Percentiles rank a stretch among this genome's conserved stretches.
Conservation (phyloP, 768 basidiomycete genomes). For the Amanita phalloides region DNA sequence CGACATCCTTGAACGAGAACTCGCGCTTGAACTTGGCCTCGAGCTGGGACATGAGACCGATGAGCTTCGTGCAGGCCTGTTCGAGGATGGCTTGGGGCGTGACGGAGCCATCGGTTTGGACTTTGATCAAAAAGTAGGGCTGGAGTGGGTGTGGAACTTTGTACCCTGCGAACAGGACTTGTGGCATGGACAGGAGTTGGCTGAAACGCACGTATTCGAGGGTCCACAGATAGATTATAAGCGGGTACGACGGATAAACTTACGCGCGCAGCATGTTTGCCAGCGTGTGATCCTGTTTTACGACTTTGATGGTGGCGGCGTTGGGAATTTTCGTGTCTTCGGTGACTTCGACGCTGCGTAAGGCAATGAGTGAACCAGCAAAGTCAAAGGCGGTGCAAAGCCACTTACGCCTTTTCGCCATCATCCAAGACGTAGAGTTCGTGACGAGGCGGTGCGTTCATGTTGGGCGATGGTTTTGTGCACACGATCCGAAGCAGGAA, state of each 20-base stretch:
- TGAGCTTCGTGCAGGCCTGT: conserved; percentile 73
- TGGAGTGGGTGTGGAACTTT: conserved; percentile 96
- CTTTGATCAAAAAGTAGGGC: conserved; percentile 88
- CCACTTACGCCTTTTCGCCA: conserved; percentile 87
- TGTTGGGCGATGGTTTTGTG: conserved; percentile 15
- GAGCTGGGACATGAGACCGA: conserved; percentile 54
- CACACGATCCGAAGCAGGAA: neutral
- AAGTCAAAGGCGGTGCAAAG: conserved; percentile 2
- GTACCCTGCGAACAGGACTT: conserved; percentile 94
- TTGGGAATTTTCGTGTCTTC: conserved; percentile 99
- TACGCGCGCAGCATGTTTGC: conserved; percentile 96
- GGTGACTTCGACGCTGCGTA: conserved; percentile 67
- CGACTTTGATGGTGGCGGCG: conserved; percentile 87
- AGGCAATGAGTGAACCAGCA: conserved; percentile 4
- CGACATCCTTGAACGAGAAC: conserved; percentile 70
- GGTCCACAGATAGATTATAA: too few species aligned
- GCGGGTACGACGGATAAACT: neutral
- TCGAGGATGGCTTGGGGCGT: conserved; percentile 80
- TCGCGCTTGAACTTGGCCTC: conserved; percentile 76
- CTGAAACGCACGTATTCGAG: conserved; percentile 25
- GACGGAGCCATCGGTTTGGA: conserved; percentile 85
- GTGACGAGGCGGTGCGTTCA: conserved; percentile 94
- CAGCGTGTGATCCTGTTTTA: conserved; percentile 96
- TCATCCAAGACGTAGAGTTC: conserved; percentile 90
- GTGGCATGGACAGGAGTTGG: conserved; percentile 81